phyloP scores from a whole-genome alignment of 1,139 yeast species.

The Pichia sp. region DNA sequence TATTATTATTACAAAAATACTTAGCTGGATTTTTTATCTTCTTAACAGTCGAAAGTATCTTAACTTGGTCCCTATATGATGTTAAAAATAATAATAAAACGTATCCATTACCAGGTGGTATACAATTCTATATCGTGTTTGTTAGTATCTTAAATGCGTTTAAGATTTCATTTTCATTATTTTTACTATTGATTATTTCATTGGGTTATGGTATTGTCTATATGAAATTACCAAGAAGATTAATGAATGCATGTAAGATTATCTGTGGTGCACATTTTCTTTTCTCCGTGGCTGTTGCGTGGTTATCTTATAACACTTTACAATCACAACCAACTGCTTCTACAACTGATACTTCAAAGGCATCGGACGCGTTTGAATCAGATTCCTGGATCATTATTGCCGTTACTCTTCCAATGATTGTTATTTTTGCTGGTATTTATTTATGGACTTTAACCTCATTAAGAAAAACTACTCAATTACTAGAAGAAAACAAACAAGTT shows the following conservation, averaged over 20 bases:
- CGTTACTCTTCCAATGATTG: slow-evolving; percentile 61
- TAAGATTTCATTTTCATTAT: slow-evolving; percentile 83
- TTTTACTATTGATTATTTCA: slow-evolving; percentile 75
- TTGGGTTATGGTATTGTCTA: slow-evolving; percentile 92
- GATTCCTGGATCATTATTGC: slow-evolving; percentile 37
- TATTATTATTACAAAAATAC: slow-evolving; percentile 86
- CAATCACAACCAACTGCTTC: slow-evolving; percentile 29
- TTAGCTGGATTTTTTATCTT: slow-evolving; percentile 79
- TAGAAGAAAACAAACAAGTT: slow-evolving; percentile 82
- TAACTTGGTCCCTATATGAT: slow-evolving; percentile 90
- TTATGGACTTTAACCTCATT: slow-evolving; percentile 67
- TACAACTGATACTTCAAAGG: slow-evolving; percentile 27
- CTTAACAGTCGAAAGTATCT: slow-evolving; percentile 75
- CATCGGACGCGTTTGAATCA: slow-evolving; percentile 27
- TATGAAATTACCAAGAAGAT: slow-evolving; percentile 68
- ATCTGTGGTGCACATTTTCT: slow-evolving; percentile 69
- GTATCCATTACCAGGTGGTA: slow-evolving; percentile 46
- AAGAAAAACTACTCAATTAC: slow-evolving; percentile 62
- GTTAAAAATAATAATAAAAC: slow-evolving; percentile 58
- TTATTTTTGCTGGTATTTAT: slow-evolving; percentile 69
- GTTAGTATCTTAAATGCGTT: slow-evolving; percentile 73
- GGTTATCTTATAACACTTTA: slow-evolving; percentile 52
- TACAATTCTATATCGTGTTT: slow-evolving; percentile 67
- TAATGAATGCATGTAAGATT: slow-evolving; percentile 76
- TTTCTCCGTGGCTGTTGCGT: slow-evolving; percentile 59